Evolutionary conservation across 1,139 yeast genomes (phyloP), one percentile per base, ranked within the genome.

Genomic region (Blastobotrys buckinghamii): DNA sequence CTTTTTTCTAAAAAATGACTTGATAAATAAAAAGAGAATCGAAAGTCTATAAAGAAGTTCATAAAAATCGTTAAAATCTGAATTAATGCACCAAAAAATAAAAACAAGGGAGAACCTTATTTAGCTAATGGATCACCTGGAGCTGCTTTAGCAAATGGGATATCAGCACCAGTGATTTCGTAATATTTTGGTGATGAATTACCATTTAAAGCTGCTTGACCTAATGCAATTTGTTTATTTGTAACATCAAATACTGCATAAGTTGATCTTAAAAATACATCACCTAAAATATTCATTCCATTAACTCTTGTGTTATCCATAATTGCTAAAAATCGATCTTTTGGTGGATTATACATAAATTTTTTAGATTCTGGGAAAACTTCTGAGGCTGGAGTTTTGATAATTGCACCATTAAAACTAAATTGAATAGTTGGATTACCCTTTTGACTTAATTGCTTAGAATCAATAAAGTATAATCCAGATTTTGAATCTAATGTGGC

Each of bases 211-310:
- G 6, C 4, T 15, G 57, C 58, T 42, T 52, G 59, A 12, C 57
- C 60, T 22, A 57, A 39, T 3, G 58, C 55, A 7, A 57, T 47
- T 47, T 57, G 51, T 16, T 51, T 34, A 44, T 53, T 47, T 22
- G 55, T 55, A 35, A 84, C 68, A 64, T 88, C 89, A 58, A 78
- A 87, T 37, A 87, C 95, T 47, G 82, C 77, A 63, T 88, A 88
- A 8, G 86, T 89, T 47, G 78, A 73, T 52, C 87, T 74, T 58
- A 89, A 69, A 65, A 88, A 81, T 29, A 81, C 76, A 64, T 85
- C 95, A 36, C 96, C 96, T 16, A 87, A 63, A 33, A 56, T 55
- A 42, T 53, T 55, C 41, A 50, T 51, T 7, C 58, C 58, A 49
- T 55, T 45, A 16, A 61, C 27, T 50, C 56, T 54, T 12, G 41